Percentiles rank a stretch among this genome's conserved stretches.
Evolutionary conservation across 805 yeast genomes (phyloP).

Genomic region (Aciculoconidium aculeatum): DNA sequence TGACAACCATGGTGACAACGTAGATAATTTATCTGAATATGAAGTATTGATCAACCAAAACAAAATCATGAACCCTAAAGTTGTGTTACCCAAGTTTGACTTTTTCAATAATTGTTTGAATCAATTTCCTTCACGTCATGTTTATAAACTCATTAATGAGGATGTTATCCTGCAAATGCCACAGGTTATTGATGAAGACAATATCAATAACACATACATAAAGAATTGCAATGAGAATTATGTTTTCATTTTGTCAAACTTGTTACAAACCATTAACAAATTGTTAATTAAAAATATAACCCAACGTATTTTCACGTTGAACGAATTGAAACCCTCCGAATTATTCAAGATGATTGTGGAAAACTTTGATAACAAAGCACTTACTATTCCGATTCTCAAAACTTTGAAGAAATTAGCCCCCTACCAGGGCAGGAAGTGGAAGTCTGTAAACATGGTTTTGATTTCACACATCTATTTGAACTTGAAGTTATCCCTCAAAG

Average conservation of each 20-base stretch:
- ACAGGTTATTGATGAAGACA: constrained; percentile 18
- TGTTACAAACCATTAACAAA: constrained; percentile 52
- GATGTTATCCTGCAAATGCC: constrained; percentile 23
- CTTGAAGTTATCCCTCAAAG: constrained; percentile 64
- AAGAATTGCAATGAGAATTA: constrained; percentile 33
- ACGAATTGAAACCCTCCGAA: constrained; percentile 60
- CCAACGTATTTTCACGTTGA: constrained; percentile 62
- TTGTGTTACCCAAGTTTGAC: constrained; percentile 24
- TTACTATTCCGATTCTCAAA: constrained; percentile 67
- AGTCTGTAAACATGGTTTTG: constrained; percentile 85
- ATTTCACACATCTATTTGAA: constrained; percentile 81
- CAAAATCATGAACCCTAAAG: constrained; percentile 33
- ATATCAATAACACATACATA: constrained; percentile 23
- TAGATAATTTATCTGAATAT: constrained; percentile 18
- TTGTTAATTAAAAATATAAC: constrained; percentile 57
- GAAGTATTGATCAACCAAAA: constrained; percentile 33
- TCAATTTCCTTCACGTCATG: constrained; percentile 9
- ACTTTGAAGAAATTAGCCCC: constrained; percentile 78
- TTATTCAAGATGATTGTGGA: constrained; percentile 50
- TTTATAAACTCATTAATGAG: constrained; percentile 26
- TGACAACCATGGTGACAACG: constrained; percentile 1
- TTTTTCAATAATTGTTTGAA: constrained; percentile 34
- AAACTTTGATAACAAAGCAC: constrained; percentile 50
- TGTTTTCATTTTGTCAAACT: constrained; percentile 43
- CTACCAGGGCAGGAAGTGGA: constrained; percentile 92